Base-by-base conservation (phyloP, 495 filamentous ascomycete species). In the Daldinia childiae region DNA sequence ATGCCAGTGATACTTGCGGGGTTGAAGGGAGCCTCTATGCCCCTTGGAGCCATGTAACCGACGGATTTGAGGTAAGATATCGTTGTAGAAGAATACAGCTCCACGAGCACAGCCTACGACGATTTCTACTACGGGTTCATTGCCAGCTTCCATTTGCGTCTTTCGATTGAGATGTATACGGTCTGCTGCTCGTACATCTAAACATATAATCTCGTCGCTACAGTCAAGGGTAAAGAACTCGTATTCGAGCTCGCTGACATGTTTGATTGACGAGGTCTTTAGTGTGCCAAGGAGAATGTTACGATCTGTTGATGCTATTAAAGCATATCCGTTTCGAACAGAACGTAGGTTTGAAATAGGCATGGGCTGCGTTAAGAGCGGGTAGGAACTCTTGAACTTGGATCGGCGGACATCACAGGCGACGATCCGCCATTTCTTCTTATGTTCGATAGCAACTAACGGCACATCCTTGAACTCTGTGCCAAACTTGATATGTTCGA, bases 1-100 rank as follows among this genome's bases (percentile, higher is more conserved):
- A 79, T 99, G 95, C 95, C 95, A 99, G 76, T 98, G 96, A 27
- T 95, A 81, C 72, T 87, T 90, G 76, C 77, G 79, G n/a, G 83
- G 80, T 58, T 83, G 83, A 24, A 84, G 74, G 9, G 66, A 27
- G 29, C 74, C 78, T 50, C 83, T 80, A 29, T 78, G 82, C 9
- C 57, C 62, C 66, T 79, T 69, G 0, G 57, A 45, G 29, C 56
- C 72, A 6, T 65, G 68, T 7, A 77, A 68, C 7, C 58, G 34
- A 6, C 67, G 76, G 5, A 95, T 74, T 54, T 87, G 87, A 19
- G 83, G 80, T 6, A 92, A 66, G 21, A 96, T 75, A 77, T 96
- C 90, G 67, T 89, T 85, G 75, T 96, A 95, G 12, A 95, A 76
- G 74, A 92, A 85, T 30, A 98, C 91, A 34, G 87, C 87, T 38